Evolutionary conservation across 176 grass and related monocot genomes (phyloP).

Genomic region (Guadua angustifolia): DNA sequence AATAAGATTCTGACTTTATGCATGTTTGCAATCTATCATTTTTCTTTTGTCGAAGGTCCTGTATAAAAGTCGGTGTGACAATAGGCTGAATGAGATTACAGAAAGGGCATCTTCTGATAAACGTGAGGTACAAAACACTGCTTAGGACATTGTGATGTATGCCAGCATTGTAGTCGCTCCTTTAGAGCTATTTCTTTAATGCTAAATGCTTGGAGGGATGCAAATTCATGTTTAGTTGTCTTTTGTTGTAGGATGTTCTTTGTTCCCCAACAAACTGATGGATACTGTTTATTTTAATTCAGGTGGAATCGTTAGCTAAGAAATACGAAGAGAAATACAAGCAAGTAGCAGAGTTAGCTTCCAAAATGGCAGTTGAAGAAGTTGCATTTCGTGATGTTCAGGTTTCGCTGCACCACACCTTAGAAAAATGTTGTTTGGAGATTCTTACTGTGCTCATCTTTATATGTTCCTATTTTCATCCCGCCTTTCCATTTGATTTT

Average conservation of each 20-base stretch:
- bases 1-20: background rate
- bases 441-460: constrained; percentile 31
- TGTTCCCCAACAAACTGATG: constrained; percentile 19
- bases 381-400: constrained; percentile 85
- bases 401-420: constrained; percentile 49
- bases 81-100: constrained; percentile 97
- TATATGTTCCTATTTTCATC: constrained; percentile 36
- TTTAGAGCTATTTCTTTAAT: constrained; percentile 35
- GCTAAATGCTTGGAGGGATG: constrained; percentile 34
- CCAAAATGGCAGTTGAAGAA: constrained; percentile 89
- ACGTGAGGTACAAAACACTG: constrained; percentile 69
- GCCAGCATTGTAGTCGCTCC: background rate
- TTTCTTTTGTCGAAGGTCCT: constrained; percentile 66
- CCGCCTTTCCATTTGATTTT: constrained; percentile 9
- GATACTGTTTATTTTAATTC: constrained; percentile 38
- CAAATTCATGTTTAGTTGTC: constrained; percentile 2
- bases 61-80: constrained; percentile 98
- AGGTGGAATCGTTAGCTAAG: constrained; percentile 92
- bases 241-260: constrained; percentile 14
- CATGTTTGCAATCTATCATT: constrained; percentile 25
- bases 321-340: constrained; percentile 99
- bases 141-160: constrained; percentile 12
- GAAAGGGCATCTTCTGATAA: constrained; percentile 96
- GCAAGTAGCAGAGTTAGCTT: constrained; percentile 91
- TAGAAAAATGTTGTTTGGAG: background rate